phyloP scores from a whole-genome alignment of 176 grass and related monocot genomes.

The bread wheat (Triticum aestivum) region IWGSC_CS_RefSeq_v2.1 NC_057801.1:705539872-705540371 shows the following conservation, averaged over 20 bases:
- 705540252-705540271: background rate
- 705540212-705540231: background rate
- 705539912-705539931: too few relatives aligned
- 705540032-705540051: conserved; percentile 50
- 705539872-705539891: too few relatives aligned
- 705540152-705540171: conserved; percentile 19
- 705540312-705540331: background rate
- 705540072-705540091: background rate
- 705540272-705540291: background rate
- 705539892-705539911: too few relatives aligned
- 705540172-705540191: background rate
- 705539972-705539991: too few relatives aligned
- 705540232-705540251: background rate
- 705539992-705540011: too few relatives aligned
- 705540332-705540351: background rate
- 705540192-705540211: background rate
- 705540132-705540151: conserved; percentile 21
- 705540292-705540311: background rate
- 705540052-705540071: conserved; percentile 1
- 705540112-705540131: conserved; percentile 11
- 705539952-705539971: too few relatives aligned
- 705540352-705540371: background rate
- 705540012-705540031: conserved; percentile 54
- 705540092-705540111: background rate
- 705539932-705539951: too few relatives aligned